phyloP scores from a whole-genome alignment of 192 early-diverging fungal genomes.

The Gonapodya prolifera region DNA sequence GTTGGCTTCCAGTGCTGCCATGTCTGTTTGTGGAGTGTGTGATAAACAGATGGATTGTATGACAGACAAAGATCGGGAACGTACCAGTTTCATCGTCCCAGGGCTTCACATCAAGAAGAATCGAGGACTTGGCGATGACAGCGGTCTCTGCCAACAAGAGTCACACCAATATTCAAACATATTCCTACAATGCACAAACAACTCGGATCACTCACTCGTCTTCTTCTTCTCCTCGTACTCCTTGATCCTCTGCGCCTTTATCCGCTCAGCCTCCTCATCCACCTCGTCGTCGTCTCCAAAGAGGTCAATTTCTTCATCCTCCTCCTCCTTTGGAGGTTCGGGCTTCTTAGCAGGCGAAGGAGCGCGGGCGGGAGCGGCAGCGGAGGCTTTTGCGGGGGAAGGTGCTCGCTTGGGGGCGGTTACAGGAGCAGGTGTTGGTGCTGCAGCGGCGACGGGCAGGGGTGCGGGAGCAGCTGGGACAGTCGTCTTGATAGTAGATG shows the following conservation, averaged over 20 bases:
- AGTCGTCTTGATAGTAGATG: too few relatives aligned
- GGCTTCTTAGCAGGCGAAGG: background rate
- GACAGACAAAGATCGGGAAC: background rate
- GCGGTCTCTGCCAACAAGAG: constrained; percentile 40
- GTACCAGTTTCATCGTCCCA: constrained; percentile 91
- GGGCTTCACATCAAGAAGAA: constrained; percentile 90
- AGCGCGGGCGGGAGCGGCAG: too few relatives aligned
- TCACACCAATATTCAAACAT: background rate
- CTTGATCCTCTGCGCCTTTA: constrained; percentile 76
- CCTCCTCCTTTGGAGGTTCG: constrained; percentile 51
- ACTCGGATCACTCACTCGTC: constrained; percentile 51
- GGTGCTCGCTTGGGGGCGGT: constrained; percentile 39
- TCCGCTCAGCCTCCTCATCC: constrained; percentile 78
- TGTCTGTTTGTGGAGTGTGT: too few relatives aligned
- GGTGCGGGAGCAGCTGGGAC: constrained; percentile 38
- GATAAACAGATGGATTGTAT: too few relatives aligned
- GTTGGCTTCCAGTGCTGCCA: constrained; percentile 55
- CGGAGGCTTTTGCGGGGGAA: constrained; percentile 12
- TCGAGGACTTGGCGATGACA: constrained; percentile 79
- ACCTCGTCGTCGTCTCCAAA: constrained; percentile 89
- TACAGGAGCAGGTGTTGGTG: constrained; percentile 18
- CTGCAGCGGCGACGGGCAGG: constrained; percentile 17
- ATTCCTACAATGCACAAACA: background rate
- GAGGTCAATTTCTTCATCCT: constrained; percentile 90
- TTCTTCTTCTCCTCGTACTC: constrained; percentile 87